phyloP scores from a whole-genome alignment of 345 rosid species.

The Pistacia atlantica region DNA sequence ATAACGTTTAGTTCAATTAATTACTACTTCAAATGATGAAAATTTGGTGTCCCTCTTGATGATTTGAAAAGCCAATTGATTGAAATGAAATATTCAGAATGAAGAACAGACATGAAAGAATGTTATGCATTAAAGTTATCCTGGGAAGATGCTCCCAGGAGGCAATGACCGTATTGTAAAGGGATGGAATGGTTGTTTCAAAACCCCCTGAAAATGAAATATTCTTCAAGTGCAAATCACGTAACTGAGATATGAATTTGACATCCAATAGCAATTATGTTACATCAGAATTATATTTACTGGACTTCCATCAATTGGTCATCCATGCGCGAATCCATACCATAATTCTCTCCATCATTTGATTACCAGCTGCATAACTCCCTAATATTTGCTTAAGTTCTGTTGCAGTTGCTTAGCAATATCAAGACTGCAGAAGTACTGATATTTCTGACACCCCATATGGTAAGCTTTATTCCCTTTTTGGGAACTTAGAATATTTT shows the following conservation, averaged over 20 bases:
- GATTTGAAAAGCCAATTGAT: neutral
- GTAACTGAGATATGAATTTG: neutral
- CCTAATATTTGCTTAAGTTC: too few relatives aligned
- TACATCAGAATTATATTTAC: neutral
- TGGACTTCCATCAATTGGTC: neutral
- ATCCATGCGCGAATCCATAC: neutral
- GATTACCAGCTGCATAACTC: neutral
- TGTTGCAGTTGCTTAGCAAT: too few relatives aligned
- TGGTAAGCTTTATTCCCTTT: too few relatives aligned
- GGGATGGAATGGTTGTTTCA: conserved; percentile 18
- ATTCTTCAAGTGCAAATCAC: neutral
- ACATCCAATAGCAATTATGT: neutral
- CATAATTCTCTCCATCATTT: neutral
- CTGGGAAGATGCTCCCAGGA: neutral
- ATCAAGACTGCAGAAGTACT: too few relatives aligned
- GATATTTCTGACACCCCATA: too few relatives aligned
- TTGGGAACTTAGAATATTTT: too few relatives aligned
- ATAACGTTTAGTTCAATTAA: too few relatives aligned
- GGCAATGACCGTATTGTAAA: neutral
- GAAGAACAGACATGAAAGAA: neutral
- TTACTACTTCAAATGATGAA: neutral
- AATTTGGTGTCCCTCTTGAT: neutral
- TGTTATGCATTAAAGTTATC: neutral
- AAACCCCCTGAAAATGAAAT: conserved; percentile 1
- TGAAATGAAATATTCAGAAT: too few relatives aligned